Evolutionary conservation across 129 eudicot genomes (phyloP).

Genomic region (Helianthus tuberosus): DNA sequence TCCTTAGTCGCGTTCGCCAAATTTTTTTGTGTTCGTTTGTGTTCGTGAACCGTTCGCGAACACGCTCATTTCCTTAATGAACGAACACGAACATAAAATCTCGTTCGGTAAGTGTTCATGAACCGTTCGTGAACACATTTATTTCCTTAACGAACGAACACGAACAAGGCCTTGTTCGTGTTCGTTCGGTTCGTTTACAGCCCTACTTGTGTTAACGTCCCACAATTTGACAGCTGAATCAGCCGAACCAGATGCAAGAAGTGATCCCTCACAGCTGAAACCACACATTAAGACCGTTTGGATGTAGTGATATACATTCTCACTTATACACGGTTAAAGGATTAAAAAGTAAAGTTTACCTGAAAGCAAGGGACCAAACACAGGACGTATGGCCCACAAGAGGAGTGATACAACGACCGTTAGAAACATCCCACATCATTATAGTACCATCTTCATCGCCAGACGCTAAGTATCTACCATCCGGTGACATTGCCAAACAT

Average conservation of each 20-base stretch:
- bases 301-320: background rate
- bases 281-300: background rate
- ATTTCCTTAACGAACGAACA: no score
- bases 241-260: constrained; percentile 99
- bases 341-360: constrained; percentile 34
- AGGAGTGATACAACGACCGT: constrained; percentile 89
- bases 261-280: constrained; percentile 96
- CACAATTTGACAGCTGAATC: constrained; percentile 96
- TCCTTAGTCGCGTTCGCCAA: no score
- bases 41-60: no score
- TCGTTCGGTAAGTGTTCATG: no score
- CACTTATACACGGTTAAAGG: background rate
- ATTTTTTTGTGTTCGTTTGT: no score
- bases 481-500: constrained; percentile 94
- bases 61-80: no score
- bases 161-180: no score
- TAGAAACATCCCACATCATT: constrained; percentile 98
- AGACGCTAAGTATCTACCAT: constrained; percentile 97
- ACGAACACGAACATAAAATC: no score
- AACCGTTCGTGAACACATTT: no score
- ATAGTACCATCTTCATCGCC: constrained; percentile 98
- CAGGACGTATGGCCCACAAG: constrained; percentile 93
- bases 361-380: constrained; percentile 94
- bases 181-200: no score
- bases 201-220: constrained; percentile 92